Conservation (phyloP, 2,329 filamentous ascomycete genomes). For the Annulohypoxylon truncatum region DNA sequence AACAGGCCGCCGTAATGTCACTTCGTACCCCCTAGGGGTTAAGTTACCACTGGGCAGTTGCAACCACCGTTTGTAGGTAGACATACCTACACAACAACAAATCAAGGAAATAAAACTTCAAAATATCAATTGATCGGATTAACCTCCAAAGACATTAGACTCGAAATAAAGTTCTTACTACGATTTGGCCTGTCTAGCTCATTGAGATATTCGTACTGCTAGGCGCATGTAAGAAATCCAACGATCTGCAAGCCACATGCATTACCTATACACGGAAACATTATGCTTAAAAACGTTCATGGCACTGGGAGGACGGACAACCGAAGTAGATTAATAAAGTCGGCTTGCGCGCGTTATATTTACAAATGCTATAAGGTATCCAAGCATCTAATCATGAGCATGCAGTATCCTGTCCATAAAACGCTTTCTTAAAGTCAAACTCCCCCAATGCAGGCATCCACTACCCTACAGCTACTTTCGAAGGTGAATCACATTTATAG, state of each 20-base stretch:
- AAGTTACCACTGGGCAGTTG: neutral
- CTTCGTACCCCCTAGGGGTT: neutral
- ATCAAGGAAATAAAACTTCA: neutral
- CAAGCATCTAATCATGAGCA: conserved; percentile 43
- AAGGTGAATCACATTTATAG: conserved; percentile 25
- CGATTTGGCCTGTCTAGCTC: neutral
- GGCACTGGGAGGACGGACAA: neutral
- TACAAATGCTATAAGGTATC: conserved; percentile 41
- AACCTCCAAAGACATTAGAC: neutral
- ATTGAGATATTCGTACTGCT: neutral
- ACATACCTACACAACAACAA: neutral
- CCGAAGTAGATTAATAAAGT: conserved; percentile 24
- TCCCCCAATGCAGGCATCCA: conserved; percentile 32
- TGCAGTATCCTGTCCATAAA: conserved; percentile 32
- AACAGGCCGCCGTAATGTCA: too few relatives aligned
- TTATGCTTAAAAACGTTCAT: neutral
- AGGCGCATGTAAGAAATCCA: neutral
- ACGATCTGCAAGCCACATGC: neutral
- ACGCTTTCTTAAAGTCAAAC: conserved; percentile 27
- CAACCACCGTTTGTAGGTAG: neutral
- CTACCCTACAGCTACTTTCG: conserved; percentile 13
- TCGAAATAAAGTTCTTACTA: neutral
- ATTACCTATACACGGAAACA: neutral
- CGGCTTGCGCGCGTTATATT: conserved; percentile 37
- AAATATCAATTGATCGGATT: neutral